Conservation (phyloP, 2,329 filamentous ascomycete species). For the Colletotrichum camelliae region DNA sequence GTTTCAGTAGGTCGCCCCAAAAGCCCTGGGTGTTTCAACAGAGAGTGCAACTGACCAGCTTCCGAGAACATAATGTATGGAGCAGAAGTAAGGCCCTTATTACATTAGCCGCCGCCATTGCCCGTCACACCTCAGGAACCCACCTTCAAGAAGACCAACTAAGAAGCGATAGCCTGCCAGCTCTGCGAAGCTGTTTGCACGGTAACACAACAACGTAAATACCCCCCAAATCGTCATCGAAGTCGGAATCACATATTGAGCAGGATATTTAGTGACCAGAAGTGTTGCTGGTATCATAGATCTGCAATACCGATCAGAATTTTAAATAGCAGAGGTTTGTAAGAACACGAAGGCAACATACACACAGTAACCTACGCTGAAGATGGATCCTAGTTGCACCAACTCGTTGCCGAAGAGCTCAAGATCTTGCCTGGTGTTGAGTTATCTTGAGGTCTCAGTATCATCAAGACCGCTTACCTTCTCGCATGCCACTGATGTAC, state of each 20-base stretch:
- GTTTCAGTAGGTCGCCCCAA: not conserved
- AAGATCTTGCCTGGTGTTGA: not conserved
- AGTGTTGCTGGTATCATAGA: not conserved
- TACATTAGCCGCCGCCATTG: not conserved
- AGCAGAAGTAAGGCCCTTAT: not conserved
- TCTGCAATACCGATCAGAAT: not conserved
- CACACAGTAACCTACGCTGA: not conserved
- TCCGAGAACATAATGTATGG: not conserved
- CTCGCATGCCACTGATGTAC: not conserved
- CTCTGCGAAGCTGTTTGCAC: not conserved
- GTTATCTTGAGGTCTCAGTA: not conserved
- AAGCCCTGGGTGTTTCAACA: not conserved
- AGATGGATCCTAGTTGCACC: not conserved
- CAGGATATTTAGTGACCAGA: not conserved
- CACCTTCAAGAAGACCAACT: not conserved
- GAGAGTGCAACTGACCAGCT: not conserved
- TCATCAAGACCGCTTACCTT: not conserved
- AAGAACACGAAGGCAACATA: not conserved
- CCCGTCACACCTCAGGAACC: rapidly evolving
- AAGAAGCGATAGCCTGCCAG: not conserved
- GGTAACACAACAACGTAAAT: not conserved
- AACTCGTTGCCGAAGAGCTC: not conserved
- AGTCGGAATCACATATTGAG: not conserved
- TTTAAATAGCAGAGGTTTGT: not conserved
- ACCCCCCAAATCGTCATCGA: not conserved